Percentiles rank a stretch among this genome's conserved stretches.
Evolutionary conservation across 768 basidiomycete species (phyloP).

Genomic region (Fistulinella prunicolor): DNA sequence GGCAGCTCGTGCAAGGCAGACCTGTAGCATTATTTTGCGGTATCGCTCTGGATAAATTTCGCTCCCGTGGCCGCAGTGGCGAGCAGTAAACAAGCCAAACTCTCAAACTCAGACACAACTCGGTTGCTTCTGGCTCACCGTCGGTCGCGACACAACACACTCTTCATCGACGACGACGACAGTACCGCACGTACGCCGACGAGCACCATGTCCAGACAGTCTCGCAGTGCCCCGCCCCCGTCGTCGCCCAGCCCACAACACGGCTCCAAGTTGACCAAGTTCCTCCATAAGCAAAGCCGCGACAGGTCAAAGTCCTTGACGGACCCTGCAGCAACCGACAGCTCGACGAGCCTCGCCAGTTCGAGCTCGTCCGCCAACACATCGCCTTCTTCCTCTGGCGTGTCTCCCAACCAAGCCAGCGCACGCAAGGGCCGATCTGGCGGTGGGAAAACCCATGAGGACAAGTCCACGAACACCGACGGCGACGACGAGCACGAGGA

Average conservation of each 20-base stretch:
- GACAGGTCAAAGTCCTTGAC: conserved; percentile 58
- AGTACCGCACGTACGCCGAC: conserved; percentile 2
- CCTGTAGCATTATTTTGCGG: conserved; percentile 9
- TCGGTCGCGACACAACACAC: conserved; percentile 19
- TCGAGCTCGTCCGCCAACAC: conserved; percentile 39
- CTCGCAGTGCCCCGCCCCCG: conserved; percentile 40
- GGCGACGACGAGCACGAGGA: conserved; percentile 34
- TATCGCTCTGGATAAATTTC: conserved; percentile 17
- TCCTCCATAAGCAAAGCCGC: conserved; percentile 61
- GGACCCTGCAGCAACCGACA: conserved; percentile 35
- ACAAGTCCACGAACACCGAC: conserved; percentile 20
- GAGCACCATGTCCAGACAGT: conserved; percentile 44
- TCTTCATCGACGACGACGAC: conserved; percentile 9
- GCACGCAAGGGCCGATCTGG: conserved; percentile 38
- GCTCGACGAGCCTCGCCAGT: conserved; percentile 37
- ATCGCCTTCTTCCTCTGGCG: conserved; percentile 30
- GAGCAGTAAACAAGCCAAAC: conserved; percentile 26
- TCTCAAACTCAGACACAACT: conserved; percentile 18
- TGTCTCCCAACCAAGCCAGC: conserved; percentile 21
- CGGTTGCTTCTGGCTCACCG: conserved; percentile 10
- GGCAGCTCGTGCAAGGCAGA: too few species aligned
- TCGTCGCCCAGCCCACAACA: conserved; percentile 41
- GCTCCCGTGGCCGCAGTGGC: conserved; percentile 13
- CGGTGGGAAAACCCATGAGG: conserved; percentile 19
- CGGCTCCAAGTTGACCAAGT: conserved; percentile 60